Base-by-base conservation (phyloP, 2,329 filamentous ascomycete species). In the Colletotrichum noveboracense region DNA sequence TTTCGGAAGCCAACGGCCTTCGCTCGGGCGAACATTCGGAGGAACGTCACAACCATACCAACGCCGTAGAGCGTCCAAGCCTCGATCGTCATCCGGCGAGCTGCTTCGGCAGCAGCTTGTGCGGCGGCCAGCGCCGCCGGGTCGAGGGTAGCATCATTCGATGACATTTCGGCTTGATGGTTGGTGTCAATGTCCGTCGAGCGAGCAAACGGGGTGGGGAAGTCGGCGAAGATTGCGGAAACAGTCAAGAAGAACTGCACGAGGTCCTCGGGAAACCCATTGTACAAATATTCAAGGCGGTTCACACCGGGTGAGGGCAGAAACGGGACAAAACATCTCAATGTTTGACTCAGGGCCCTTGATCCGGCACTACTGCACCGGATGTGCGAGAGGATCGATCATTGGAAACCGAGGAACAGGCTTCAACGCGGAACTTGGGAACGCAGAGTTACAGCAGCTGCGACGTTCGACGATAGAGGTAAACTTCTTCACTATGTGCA, bases 21-120 rank as follows among this genome's bases (percentile, higher is more conserved):
- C 16, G 80, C 70, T 8, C 82, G 79, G 21, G 82, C 80, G 70
- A 82, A 84, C 2, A 82, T 83, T 7, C 82, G 76, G 7, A 84
- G 65, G 10, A 78, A 38, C 1, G 82, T 82, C 10, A 81, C 74
- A 3, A 77, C 55, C 38, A 83, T 71, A 4, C 79, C 81, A 26
- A 83, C 71, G 1, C 75, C 72, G 36, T 82, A 82, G 1, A 84
- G 71, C 8, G 81, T 81, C 80, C 81, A 82, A 9, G 78, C 74
- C 70, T 83, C 81, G 16, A 76, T 77, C 6, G 68, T 72, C 14
- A 77, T 77, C 34, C 52, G 65, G 24, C 56, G 75, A 38, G 66
- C 70, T 6, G 69, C 78, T 71, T 79, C 78, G 12, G 79, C 79
- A 6, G 79, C 79, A 14, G 78, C 78, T n/a, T 66, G 62, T 30